Base-by-base conservation (phyloP, 2,329 filamentous ascomycete genomes). In the Aspergillus fijiensis region DNA sequence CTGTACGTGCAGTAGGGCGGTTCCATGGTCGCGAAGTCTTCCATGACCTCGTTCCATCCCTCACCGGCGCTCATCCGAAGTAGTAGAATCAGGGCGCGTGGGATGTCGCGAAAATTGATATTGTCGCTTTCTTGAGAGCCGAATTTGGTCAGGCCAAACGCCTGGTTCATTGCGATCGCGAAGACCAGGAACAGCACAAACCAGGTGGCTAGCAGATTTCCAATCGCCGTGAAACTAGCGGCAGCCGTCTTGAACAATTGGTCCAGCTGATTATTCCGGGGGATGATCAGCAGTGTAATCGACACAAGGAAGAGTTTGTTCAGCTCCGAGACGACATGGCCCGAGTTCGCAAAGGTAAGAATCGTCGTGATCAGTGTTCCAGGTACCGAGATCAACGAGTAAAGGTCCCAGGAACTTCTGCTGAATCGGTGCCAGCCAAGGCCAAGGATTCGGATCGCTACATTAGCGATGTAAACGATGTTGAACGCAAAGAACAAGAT, bases 211-310 rank as follows among this genome's bases (percentile, higher is more conserved):
- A 99, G 81, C 49, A 99, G 81, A 71, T 97, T 99, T 60, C 89
- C 86, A 67, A 99, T 99, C 19, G 91, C 88, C 2, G 91, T 89
- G 67, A 99, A 79, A 86, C 91, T 96, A 56, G 94, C 95, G 11
- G 95, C 95, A 0, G 94, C 96, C 1, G 96, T 99, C 77, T 99
- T 99, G 86, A 99, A 99, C 0, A 99, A 86, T 74, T 99, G 95
- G 73, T 99, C 96, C 23, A 99, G 84, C 53, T 96, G 93, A 69
- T 99, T 96, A 73, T 99, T 99, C 55, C 96, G 87, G 1, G 95
- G 95, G 62, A 99, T 99, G 35, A 99, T 84, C 55, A 99, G 82
- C 9, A 98, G 83, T 2, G 95, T 88, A 57, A 98, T 89, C 9
- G 91, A 89, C 21, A 98, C 95, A 33, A 99, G 83, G 74, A 96